Percentiles rank a stretch among this genome's conserved stretches.
phyloP scores from a whole-genome alignment of 2,329 filamentous ascomycete species.

The Cordyceps tenuipes region DNA sequence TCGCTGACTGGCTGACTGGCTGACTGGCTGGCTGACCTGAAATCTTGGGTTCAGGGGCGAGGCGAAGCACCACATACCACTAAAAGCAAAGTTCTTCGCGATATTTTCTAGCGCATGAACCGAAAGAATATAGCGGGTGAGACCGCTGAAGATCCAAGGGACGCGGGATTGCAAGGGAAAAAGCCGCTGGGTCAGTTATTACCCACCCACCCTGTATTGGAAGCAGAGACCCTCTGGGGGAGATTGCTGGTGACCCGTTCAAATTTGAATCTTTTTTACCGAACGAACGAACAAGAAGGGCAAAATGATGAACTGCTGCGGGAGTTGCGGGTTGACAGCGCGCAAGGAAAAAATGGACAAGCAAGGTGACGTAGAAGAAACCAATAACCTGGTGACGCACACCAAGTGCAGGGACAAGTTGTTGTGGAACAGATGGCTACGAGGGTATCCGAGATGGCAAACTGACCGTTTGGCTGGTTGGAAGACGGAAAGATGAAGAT shows the following conservation, averaged over 20 bases:
- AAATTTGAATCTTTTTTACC: too few relatives aligned
- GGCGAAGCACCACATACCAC: too few relatives aligned
- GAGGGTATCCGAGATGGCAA: background rate
- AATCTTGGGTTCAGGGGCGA: background rate
- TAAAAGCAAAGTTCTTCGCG: background rate
- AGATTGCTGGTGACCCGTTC: too few relatives aligned
- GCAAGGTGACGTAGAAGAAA: background rate
- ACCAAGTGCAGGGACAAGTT: background rate
- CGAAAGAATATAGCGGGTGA: background rate
- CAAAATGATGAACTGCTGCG: background rate
- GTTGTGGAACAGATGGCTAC: background rate
- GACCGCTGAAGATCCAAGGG: background rate
- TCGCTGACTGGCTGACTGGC: background rate
- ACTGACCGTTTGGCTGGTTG: background rate
- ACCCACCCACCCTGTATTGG: too few relatives aligned
- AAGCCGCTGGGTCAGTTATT: too few relatives aligned
- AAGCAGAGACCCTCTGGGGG: too few relatives aligned
- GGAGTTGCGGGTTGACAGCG: too few relatives aligned
- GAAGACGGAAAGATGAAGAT: too few relatives aligned
- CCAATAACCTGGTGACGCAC: background rate
- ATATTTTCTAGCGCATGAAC: background rate
- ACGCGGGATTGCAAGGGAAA: too few relatives aligned
- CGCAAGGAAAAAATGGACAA: background rate
- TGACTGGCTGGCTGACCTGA: background rate
- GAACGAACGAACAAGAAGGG: background rate